Evolutionary conservation across 1,284 basidiomycete genomes (phyloP), one percentile per base, ranked within the genome.

Genomic region (Prillingera fragicola): DNA sequence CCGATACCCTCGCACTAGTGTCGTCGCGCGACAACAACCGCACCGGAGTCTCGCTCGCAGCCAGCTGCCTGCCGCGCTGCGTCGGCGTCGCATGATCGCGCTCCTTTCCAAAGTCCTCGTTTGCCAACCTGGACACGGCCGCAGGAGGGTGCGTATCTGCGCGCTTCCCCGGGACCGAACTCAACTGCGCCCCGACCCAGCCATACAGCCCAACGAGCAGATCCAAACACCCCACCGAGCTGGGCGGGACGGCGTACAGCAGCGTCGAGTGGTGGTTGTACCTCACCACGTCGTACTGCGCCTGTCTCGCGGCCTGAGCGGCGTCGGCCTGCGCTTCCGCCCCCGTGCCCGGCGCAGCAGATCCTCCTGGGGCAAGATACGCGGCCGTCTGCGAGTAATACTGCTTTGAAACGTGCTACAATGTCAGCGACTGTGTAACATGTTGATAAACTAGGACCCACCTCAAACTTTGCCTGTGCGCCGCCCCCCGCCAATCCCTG

Each of bases 201-300:
- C 59, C 55, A 38, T 70, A 67, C 17, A 72, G 43, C 10, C 65
- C 62, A 8, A 67, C 63, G 1, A 67, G 57, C 12, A 68, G 52
- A 41, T 72, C 67, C 12, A 72, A 39, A 32, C 65, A 68, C 8
- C 56, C 50, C n/a, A 66, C 50, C 5, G 65, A 69, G 35, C 59
- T 65, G 2, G 70, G 70, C 9, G 70, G 69, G 4, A 68, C 61
- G 6, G 68, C 60, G 46, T 66, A 68, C 3, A 72, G 58, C 23
- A 70, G 41, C 2, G 63, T 63, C 18, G 69, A 71, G 41, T 72
- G 69, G 42, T 67, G 61, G 19, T 59, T 62, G 44, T 68, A 71
- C 24, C 65, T 43, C 6, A 57, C 50, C 7, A 71, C 49, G 33
- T 70, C 67, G 51, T 64, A 70, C 45, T 67, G 62, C 4, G 70